A percentile compares a stretch with the other conserved stretches of the same genome.
phyloP scores from a whole-genome alignment of 768 basidiomycete species.

The Dentipellis sp. region DNA sequence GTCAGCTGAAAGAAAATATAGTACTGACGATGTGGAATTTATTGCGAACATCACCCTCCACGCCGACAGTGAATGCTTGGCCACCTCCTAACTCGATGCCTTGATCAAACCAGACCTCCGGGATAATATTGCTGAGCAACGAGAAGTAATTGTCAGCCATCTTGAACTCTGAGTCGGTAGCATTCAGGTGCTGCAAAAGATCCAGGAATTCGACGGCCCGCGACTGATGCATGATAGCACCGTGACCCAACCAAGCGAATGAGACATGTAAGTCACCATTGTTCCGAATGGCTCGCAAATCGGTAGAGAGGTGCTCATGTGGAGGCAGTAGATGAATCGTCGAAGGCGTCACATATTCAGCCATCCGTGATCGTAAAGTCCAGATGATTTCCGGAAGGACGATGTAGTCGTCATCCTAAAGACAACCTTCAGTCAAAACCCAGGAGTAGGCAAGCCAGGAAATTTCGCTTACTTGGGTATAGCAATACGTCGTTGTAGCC shows the following conservation, averaged over 20 bases:
- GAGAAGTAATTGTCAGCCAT: constrained; percentile 71
- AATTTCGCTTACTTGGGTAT: constrained; percentile 43
- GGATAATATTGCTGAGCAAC: constrained; percentile 42
- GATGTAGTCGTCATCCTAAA: constrained; percentile 63
- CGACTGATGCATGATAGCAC: constrained; percentile 40
- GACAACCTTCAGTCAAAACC: not conserved
- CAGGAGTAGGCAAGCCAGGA: not conserved
- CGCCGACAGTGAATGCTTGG: constrained; percentile 51
- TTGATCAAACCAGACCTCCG: constrained; percentile 58
- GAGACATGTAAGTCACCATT: constrained; percentile 35
- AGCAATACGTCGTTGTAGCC: constrained; percentile 45
- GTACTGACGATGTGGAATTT: constrained; percentile 45
- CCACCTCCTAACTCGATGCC: constrained; percentile 53
- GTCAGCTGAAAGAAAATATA: not conserved
- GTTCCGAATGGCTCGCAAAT: constrained; percentile 33
- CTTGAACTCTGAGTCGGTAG: constrained; percentile 39
- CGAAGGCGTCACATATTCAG: constrained; percentile 13
- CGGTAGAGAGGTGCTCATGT: constrained; percentile 49
- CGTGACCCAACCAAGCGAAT: constrained; percentile 63
- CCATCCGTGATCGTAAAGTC: constrained; percentile 34
- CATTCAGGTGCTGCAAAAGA: constrained; percentile 34
- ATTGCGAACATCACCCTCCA: constrained; percentile 50
- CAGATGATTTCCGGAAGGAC: constrained; percentile 47
- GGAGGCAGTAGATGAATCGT: constrained; percentile 49
- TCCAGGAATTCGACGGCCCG: constrained; percentile 37